Percentiles rank a stretch among this genome's conserved stretches.
These are phyloP conservation scores for Camellia sinensis DNA, from an alignment of 148 eudicot genomes.

Conservation along the genomic window DNA sequence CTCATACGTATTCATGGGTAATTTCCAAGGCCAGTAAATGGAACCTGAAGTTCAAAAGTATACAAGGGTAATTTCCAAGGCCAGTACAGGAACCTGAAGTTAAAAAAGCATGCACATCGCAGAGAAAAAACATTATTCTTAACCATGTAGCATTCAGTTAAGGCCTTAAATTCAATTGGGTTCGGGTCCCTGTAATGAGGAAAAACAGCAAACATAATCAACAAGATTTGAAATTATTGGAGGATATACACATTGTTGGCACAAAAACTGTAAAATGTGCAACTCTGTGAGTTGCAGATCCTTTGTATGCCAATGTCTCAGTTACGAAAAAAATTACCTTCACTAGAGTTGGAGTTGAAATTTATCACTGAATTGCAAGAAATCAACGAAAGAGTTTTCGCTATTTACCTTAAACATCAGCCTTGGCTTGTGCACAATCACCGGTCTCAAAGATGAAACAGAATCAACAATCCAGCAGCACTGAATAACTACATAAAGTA, in stretches of 20 bases:
- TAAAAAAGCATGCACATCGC: neutral
- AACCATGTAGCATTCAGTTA: neutral
- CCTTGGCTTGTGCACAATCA: neutral
- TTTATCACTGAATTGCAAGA: neutral
- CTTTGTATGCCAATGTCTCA: neutral
- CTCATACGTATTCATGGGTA: neutral
- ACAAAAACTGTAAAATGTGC: neutral
- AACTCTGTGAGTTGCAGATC: neutral
- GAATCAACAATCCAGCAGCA: constrained; percentile 12
- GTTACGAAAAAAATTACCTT: neutral
- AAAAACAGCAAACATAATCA: constrained; percentile 2
- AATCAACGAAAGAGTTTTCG: neutral
- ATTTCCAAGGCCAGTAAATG: neutral
- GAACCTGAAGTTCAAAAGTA: neutral
- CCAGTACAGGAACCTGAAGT: neutral
- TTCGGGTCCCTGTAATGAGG: no score
- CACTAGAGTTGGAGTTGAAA: neutral
- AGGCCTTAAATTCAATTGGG: neutral
- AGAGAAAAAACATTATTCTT: neutral
- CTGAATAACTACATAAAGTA: constrained; percentile 6
- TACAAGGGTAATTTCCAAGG: neutral
- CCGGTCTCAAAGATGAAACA: constrained; percentile 2
- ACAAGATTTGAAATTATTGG: neutral
- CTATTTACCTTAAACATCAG: constrained; percentile 13
- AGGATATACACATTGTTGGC: neutral